Evolutionary conservation across 169 alveolate species (phyloP), one percentile per base, ranked within the genome.

Genomic region (Babesia bovis): DNA sequence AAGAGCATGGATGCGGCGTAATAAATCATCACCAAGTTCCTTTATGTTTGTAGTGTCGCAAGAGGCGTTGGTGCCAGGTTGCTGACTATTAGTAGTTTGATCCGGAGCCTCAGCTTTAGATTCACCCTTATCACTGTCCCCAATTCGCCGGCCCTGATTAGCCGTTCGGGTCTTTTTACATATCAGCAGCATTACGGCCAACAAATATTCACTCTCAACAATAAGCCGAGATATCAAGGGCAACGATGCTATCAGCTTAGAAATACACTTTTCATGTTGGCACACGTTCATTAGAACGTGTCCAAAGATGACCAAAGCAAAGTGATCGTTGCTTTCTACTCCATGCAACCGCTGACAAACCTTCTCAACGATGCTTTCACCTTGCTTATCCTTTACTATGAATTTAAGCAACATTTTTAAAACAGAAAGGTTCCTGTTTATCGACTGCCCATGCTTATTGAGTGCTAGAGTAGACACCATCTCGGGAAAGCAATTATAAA

Each of bases 401-500:
- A 71, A 81, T 33, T 71, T 69, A 35, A 81, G 59, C 25, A 81
- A 47, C 68, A 67, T 72, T 42, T 63, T 40, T 60, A 81, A 42
- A 6, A 81, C 66, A 38, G 25, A 21, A 42, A 78, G 53, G 49
- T 78, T 78, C 23, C 61, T 44, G 28, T 23, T 15, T 7, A 75
- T 53, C n/a, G 86, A 72, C 60, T 59, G 73, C 25, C n/a, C 6
- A 32, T 69, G 5, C 4, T 40, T 6, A 42, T 73, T 73, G 25
- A 38, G 50, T 7, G 88, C 82, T 36, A 81, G 68, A 23, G 84
- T 71, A 17, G 84, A 56, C 26, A 63, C 42, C 84, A 81, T 81
- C 51, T 81, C 88, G n/a, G 88, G 88, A 72, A 81, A 81, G 66
- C 83, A 70, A 61, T 81, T 81, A 55, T 81, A 81, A 10, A 81